Conservation (phyloP, 1,139 yeast species). For the Saccharomyces pastorianus region DNA sequence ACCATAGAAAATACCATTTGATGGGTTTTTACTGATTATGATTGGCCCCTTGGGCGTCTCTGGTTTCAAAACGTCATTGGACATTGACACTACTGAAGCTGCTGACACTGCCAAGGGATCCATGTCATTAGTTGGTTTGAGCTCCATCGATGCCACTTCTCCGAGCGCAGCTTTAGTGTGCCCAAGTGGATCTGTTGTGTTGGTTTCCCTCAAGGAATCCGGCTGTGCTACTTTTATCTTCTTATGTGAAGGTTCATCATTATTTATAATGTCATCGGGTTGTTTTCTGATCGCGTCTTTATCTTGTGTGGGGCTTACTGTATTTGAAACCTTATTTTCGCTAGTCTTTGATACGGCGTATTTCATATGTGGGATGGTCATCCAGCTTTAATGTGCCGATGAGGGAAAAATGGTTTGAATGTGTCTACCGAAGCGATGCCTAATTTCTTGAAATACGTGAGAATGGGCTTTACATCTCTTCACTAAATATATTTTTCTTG, state of each 20-base stretch:
- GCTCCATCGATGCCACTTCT: background rate
- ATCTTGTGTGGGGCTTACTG: background rate
- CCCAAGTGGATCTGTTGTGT: background rate
- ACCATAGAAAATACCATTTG: slow-evolving; percentile 30
- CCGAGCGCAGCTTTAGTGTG: background rate
- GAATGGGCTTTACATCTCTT: background rate
- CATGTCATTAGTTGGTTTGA: background rate
- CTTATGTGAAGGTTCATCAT: background rate
- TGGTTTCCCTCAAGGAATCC: background rate
- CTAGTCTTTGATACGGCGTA: background rate
- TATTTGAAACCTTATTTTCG: background rate
- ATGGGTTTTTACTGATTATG: slow-evolving; percentile 17
- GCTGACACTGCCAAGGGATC: background rate
- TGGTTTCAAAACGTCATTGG: slow-evolving; percentile 12
- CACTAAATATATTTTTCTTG: background rate
- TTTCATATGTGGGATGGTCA: background rate
- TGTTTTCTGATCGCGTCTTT: background rate
- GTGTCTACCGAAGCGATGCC: background rate
- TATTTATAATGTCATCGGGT: background rate
- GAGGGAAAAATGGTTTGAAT: background rate
- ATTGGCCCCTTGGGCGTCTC: slow-evolving; percentile 17
- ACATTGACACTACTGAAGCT: background rate
- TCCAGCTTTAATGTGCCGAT: background rate
- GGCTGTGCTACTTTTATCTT: background rate
- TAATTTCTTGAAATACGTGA: background rate